Evolutionary conservation across 352 stramenopile species (phyloP).

Genomic region (Globisporangium irregulare): DNA sequence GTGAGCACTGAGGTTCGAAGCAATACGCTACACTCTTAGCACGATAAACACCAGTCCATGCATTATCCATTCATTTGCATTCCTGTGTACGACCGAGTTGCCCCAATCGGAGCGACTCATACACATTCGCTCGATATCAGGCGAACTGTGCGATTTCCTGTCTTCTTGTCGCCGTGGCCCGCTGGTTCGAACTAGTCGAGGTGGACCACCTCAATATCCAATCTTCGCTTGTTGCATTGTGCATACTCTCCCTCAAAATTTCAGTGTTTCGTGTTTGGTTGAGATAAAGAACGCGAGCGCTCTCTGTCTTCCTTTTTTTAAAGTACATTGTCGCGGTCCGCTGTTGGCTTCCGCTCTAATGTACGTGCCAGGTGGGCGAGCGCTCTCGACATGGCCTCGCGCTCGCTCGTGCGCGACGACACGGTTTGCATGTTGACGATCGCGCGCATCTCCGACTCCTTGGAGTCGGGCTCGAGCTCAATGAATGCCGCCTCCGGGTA

Average conservation of each 20-base stretch:
- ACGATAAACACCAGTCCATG: no score
- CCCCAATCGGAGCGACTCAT: neutral
- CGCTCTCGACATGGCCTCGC: conserved; percentile 79
- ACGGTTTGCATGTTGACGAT: conserved; percentile 81
- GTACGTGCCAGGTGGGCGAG: conserved; percentile 73
- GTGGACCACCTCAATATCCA: no score
- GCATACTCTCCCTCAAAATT: neutral
- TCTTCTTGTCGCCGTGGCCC: neutral
- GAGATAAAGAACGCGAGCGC: neutral
- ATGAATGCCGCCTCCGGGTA: conserved; percentile 97
- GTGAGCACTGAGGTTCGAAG: no score
- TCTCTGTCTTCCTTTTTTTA: conserved; percentile 2
- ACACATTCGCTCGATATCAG: neutral
- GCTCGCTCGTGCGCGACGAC: conserved; percentile 77
- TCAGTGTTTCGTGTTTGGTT: neutral
- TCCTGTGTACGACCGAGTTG: neutral
- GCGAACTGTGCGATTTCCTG: neutral
- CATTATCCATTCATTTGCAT: no score
- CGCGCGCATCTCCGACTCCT: conserved; percentile 84
- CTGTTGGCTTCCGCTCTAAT: conserved; percentile 36
- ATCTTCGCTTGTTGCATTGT: neutral
- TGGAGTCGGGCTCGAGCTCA: conserved; percentile 95
- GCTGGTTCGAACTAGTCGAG: no score
- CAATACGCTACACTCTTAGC: no score
- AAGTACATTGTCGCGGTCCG: conserved; percentile 20